phyloP scores from a whole-genome alignment of 2,329 filamentous ascomycete genomes.

The Pseudogymnoascus sp. region DNA sequence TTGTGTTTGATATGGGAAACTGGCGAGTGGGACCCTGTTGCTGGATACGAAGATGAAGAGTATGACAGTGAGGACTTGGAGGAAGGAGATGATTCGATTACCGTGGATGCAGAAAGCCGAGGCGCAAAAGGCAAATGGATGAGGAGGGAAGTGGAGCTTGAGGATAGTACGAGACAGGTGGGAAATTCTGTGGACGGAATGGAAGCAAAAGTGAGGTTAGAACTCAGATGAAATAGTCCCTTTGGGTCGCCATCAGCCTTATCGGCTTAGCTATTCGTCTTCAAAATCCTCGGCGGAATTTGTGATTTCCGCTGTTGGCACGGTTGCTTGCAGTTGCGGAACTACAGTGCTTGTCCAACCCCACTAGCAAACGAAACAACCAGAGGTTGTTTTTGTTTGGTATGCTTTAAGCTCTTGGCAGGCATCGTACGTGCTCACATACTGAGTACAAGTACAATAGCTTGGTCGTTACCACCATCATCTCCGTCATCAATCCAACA shows the following conservation, averaged over 20 bases:
- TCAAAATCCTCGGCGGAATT: neutral
- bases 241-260: neutral
- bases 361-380: conserved; percentile 2
- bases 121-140: conserved; percentile 52
- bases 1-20: conserved; percentile 78
- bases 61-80: conserved; percentile 46
- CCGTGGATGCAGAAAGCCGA: conserved; percentile 8
- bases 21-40: conserved; percentile 78
- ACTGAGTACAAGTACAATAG: neutral
- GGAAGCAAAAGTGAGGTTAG: conserved; percentile 64
- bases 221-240: conserved; percentile 28
- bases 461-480: neutral
- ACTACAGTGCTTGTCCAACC: neutral
- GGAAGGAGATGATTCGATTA: conserved; percentile 30
- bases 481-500: neutral
- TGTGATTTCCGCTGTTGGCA: neutral
- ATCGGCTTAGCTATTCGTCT: conserved; percentile 12
- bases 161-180: conserved; percentile 70
- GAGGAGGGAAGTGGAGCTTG: conserved; percentile 70
- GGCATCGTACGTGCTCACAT: neutral
- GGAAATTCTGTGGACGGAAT: conserved; percentile 74
- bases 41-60: conserved; percentile 51
- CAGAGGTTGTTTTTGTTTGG: neutral
- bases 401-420: neutral
- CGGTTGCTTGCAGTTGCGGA: neutral